Evolutionary conservation across 139 green algal species (phyloP), one percentile per base, ranked within the genome.

Genomic region (Bryopsis sp.): DNA sequence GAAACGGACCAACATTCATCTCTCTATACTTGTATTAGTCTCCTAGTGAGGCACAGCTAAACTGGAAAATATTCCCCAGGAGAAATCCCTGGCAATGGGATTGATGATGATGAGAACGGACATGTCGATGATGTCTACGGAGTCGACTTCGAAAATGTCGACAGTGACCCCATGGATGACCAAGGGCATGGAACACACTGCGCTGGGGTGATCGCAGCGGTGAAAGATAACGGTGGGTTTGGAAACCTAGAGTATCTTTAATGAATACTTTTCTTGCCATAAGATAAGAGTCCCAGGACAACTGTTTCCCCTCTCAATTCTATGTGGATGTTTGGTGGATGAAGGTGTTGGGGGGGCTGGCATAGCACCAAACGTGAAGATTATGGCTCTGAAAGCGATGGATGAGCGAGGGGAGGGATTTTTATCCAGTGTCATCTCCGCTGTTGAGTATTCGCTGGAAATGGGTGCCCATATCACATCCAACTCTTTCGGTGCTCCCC

Each of bases 41-140:
- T n/a, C n/a, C n/a, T n/a, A n/a, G n/a, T n/a, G n/a, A n/a, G n/a
- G n/a, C n/a, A n/a, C n/a, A n/a, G n/a, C n/a, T n/a, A n/a, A n/a
- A n/a, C n/a, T n/a, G n/a, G n/a, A n/a, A n/a, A n/a, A n/a, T n/a
- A n/a, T n/a, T n/a, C n/a, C n/a, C n/a, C n/a, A 67, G 34, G 43
- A 0, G 85, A 91, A 71, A 76, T 82, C 3, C 71, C 76, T 2
- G 78, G 67, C 39, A 79, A 88, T 61, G 79, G 78, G 4, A 63
- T 86, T 2, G 86, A 90, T 47, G 75, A 92, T 62, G 85, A 92
- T 67, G 58, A 58, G 36, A 90, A 90, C 37, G 83, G 75, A 8
- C 79, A 60, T 39, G 58, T 80, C 33, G 79, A 84, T 48, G 79
- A 84, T 68, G 58, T 72, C 2, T 57, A 73, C 26, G 79, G 79